These are phyloP conservation scores for Bromus sterilis DNA, from an alignment of 176 grass and related monocot genomes.

Conservation along the genomic window DNA sequence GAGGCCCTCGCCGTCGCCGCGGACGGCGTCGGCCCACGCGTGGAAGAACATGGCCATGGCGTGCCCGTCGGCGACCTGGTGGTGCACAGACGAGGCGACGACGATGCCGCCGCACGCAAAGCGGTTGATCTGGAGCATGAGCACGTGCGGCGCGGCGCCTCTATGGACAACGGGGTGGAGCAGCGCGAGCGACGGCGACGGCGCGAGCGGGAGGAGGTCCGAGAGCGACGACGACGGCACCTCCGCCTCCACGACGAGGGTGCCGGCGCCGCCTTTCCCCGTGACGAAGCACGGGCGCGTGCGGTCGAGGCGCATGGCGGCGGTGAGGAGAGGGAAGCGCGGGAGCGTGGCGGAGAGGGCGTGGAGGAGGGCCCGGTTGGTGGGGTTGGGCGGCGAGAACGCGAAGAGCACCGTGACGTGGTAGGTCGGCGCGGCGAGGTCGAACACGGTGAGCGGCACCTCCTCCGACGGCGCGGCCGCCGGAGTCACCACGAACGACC, in stretches of 20 bases:
- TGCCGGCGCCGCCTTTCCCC: conserved; percentile 7
- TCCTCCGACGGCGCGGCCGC: not conserved
- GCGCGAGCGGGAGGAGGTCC: conserved; percentile 31
- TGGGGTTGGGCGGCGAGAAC: conserved; percentile 36
- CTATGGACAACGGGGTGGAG: conserved; percentile 2
- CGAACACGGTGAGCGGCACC: conserved; percentile 41
- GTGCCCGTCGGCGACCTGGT: conserved; percentile 42
- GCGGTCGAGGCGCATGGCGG: conserved; percentile 1
- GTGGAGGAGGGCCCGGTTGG: not conserved
- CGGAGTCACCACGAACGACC: not conserved
- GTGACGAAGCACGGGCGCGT: not conserved
- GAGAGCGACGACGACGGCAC: conserved; percentile 17
- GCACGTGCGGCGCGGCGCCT: not conserved
- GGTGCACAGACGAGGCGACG: conserved; percentile 27
- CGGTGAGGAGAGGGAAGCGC: conserved; percentile 38
- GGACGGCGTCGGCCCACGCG: conserved; percentile 30
- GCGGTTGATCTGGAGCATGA: conserved; percentile 46
- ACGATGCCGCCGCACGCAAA: conserved; percentile 48
- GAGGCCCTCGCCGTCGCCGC: not conserved
- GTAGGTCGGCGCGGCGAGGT: conserved; percentile 35
- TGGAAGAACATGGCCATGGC: conserved; percentile 45
- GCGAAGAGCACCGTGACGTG: conserved; percentile 46
- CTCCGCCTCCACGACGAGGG: conserved; percentile 30
- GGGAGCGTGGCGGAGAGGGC: conserved; percentile 22
- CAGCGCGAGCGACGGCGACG: not conserved